phyloP scores from a whole-genome alignment of 352 stramenopile genomes.

The Salisapilia sapeloensis region DNA sequence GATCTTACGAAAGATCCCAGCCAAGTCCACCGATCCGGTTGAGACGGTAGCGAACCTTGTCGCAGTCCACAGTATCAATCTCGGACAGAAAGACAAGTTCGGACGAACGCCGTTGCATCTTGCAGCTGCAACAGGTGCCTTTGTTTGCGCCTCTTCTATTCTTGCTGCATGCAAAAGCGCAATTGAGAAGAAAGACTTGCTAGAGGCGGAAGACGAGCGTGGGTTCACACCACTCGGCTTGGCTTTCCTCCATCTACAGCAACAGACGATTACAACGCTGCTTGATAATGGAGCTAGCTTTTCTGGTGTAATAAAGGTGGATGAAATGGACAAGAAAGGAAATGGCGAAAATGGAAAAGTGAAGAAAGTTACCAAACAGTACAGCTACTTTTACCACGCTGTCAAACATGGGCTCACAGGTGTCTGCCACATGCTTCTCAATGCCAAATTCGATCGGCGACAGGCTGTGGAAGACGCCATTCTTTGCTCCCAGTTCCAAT shows the following conservation, averaged over 20 bases:
- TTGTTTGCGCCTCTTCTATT: slow-evolving; percentile 56
- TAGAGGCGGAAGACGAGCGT: slow-evolving; percentile 19
- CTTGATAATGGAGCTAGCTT: slow-evolving; percentile 43
- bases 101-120: slow-evolving; percentile 46
- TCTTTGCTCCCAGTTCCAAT: slow-evolving; percentile 44
- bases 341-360: slow-evolving; percentile 1
- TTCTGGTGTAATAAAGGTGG: slow-evolving; percentile 14
- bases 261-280: slow-evolving; percentile 62
- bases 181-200: slow-evolving; percentile 7
- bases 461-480: slow-evolving; percentile 64
- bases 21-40: slow-evolving; percentile 34
- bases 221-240: slow-evolving; percentile 35
- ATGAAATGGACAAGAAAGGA: neutral
- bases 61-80: slow-evolving; percentile 20
- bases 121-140: slow-evolving; percentile 47
- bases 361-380: slow-evolving; percentile 8
- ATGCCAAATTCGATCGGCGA: slow-evolving; percentile 43
- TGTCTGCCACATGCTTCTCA: slow-evolving; percentile 67
- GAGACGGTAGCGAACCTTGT: slow-evolving; percentile 60
- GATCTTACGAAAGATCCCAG: slow-evolving; percentile 18
- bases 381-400: slow-evolving; percentile 63
- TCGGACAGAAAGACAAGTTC: slow-evolving; percentile 18
- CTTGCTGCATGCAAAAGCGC: slow-evolving; percentile 11
- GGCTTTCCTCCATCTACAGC: slow-evolving; percentile 34
- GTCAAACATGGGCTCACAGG: slow-evolving; percentile 48